Evolutionary conservation across 352 stramenopile genomes (phyloP), one percentile per base, ranked within the genome.

Genomic region (Phytopythium vexans): DNA sequence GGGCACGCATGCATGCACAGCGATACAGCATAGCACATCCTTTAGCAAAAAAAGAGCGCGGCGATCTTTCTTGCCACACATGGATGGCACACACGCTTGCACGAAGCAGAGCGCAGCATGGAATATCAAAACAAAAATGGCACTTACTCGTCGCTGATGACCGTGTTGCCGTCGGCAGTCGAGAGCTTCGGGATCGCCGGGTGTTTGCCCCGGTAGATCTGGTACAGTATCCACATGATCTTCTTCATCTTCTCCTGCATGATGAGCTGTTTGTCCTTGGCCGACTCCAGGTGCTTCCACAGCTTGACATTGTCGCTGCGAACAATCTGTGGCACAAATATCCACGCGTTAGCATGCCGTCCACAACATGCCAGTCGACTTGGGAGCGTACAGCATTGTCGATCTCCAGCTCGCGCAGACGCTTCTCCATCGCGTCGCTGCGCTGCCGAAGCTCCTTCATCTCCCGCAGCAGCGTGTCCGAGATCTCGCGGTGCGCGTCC

Each of bases 231-330:
- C 83, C 83, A 95, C 77, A 95, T 89, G 54, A 95, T 95, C 69
- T 95, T 95, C 68, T 95, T 93, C 68, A 95, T 90, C 61, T 95
- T 95, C 53, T 92, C 83, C 53, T 95, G 83, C 86, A 95, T 95
- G 39, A 94, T 74, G 60, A 94, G 52, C 63, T 95, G 86, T 51
- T 94, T 93, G 61, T 95, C 83, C 58, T 95, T 93, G 38, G 86
- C 79, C 0, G 75, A 61, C 56, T 92, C 83, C 12, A 94, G 54
- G 46, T 93, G 82, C 49, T 95, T 95, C 86, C 86, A 95, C 53
- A 95, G 54, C 70, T 93, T 95, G 34, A 92, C 41, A 43, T 95
- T 95, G 58, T 95, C 86, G 56, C 82, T 94, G 3, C 83, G 82
- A 2, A 95, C 83, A 58, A 94, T 92, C 69, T 91, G 53, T 37